Evolutionary conservation across 192 early-diverging fungal species (phyloP).

Genomic region (Glomus cerebriforme): DNA sequence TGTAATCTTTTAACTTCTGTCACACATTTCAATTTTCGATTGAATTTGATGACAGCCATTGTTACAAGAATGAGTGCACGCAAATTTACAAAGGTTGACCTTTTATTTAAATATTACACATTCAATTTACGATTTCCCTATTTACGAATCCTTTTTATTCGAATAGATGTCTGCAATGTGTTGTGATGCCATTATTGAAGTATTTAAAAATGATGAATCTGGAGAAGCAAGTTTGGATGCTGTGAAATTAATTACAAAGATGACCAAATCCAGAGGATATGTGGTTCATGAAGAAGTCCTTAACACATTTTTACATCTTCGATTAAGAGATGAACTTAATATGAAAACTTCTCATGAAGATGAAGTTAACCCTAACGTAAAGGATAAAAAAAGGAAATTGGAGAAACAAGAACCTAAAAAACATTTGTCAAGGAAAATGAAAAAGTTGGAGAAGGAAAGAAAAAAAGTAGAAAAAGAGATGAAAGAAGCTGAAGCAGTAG

Average conservation of each 20-base stretch:
- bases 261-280: conserved; percentile 82
- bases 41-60: conserved; percentile 84
- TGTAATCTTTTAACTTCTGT: conserved; percentile 77
- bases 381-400: conserved; percentile 55
- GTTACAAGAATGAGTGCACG: conserved; percentile 73
- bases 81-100: conserved; percentile 52
- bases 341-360: conserved; percentile 46
- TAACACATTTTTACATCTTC: conserved; percentile 77
- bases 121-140: not conserved
- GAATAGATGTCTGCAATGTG: conserved; percentile 67
- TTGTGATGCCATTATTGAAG: conserved; percentile 71
- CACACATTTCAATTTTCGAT: conserved; percentile 95
- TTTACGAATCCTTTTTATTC: conserved; percentile 10
- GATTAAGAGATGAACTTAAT: conserved; percentile 81
- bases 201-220: conserved; percentile 84
- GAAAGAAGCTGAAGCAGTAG: conserved; percentile 89
- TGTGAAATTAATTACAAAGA: conserved; percentile 80
- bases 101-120: not conserved
- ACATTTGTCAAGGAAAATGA: conserved; percentile 64
- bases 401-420: conserved; percentile 42
- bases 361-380: conserved; percentile 53
- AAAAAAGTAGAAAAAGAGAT: conserved; percentile 76
- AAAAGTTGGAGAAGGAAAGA: conserved; percentile 74
- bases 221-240: conserved; percentile 87
- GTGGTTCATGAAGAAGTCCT: conserved; percentile 71